Evolutionary conservation across 495 filamentous ascomycete genomes (phyloP).

Genomic region (Rhizodiscina lignyota): DNA sequence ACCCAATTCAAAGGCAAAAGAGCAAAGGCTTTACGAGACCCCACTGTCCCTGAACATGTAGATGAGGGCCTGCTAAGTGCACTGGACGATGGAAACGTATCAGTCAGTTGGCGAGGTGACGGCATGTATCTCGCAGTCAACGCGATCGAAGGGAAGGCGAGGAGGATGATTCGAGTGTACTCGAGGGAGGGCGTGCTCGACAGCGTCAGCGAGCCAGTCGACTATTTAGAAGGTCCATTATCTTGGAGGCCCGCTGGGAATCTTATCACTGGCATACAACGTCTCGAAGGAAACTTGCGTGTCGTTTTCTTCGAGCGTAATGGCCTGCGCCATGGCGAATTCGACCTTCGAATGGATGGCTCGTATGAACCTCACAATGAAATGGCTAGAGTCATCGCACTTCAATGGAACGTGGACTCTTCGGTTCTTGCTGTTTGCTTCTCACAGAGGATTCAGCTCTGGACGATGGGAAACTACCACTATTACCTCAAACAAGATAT

Average conservation of each 20-base stretch:
- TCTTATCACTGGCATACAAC: conserved; percentile 70
- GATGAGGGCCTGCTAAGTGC: conserved; percentile 65
- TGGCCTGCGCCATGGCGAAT: conserved; percentile 84
- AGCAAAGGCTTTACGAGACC: conserved; percentile 78
- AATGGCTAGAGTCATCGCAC: conserved; percentile 37
- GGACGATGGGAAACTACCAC: conserved; percentile 94
- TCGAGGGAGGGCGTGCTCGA: conserved; percentile 79
- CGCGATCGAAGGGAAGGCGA: conserved; percentile 42
- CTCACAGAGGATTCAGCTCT: conserved; percentile 67
- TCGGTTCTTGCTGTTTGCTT: conserved; percentile 72
- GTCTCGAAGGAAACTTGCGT: conserved; percentile 48
- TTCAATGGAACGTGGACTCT: conserved; percentile 85
- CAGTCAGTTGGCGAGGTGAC: conserved; percentile 87
- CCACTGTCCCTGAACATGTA: conserved; percentile 84
- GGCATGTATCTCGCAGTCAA: conserved; percentile 84
- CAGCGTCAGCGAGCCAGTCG: conserved; percentile 84
- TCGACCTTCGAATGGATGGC: conserved; percentile 47
- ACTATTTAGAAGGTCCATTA: conserved; percentile 68
- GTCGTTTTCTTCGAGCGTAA: conserved; percentile 96
- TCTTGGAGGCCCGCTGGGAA: conserved; percentile 89
- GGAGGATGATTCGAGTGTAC: conserved; percentile 74
- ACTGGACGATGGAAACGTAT: conserved; percentile 49
- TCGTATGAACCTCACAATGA: conserved; percentile 12
- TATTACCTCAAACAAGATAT: conserved; percentile 96
- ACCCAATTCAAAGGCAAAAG: conserved; percentile 94